Conservation (phyloP, 2,329 filamentous ascomycete species). For the Talaromyces sp. region DNA sequence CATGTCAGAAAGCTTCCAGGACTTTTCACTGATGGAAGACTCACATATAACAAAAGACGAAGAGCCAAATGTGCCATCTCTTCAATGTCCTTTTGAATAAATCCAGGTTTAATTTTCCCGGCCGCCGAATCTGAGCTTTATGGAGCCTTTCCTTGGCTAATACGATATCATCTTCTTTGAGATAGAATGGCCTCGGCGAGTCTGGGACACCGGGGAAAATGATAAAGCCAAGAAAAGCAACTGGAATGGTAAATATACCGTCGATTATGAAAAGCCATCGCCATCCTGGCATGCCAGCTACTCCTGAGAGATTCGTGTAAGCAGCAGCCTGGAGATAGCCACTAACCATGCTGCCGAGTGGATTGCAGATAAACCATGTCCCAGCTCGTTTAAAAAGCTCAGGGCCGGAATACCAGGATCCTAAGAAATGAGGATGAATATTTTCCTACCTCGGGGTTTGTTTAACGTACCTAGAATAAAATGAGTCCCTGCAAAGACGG, state of each 20-base stretch:
- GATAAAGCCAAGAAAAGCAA: slow-evolving; percentile 50
- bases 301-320: slow-evolving; percentile 48
- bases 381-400: slow-evolving; percentile 51
- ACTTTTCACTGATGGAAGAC: slow-evolving; percentile 18
- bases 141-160: slow-evolving; percentile 34
- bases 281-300: slow-evolving; percentile 47
- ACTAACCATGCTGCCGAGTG: slow-evolving; percentile 52
- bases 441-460: background rate
- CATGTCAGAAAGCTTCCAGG: slow-evolving; percentile 6
- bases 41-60: slow-evolving; percentile 46
- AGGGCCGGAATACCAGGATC: slow-evolving; percentile 39
- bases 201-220: slow-evolving; percentile 41
- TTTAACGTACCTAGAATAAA: slow-evolving; percentile 22
- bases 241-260: slow-evolving; percentile 51
- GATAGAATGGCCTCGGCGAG: slow-evolving; percentile 34
- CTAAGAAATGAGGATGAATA: slow-evolving; percentile 10
- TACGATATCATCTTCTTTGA: slow-evolving; percentile 30
- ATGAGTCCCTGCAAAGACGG: slow-evolving; percentile 28
- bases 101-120: slow-evolving; percentile 37
- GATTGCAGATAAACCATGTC: slow-evolving; percentile 50
- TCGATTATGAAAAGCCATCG: slow-evolving; percentile 56
- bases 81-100: slow-evolving; percentile 42
- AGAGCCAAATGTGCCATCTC: slow-evolving; percentile 50
- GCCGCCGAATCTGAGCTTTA: slow-evolving; percentile 15
- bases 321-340: slow-evolving; percentile 53